Evolutionary conservation across 306 rosid genomes (phyloP).

Genomic region (Cucurbita moschata): DNA sequence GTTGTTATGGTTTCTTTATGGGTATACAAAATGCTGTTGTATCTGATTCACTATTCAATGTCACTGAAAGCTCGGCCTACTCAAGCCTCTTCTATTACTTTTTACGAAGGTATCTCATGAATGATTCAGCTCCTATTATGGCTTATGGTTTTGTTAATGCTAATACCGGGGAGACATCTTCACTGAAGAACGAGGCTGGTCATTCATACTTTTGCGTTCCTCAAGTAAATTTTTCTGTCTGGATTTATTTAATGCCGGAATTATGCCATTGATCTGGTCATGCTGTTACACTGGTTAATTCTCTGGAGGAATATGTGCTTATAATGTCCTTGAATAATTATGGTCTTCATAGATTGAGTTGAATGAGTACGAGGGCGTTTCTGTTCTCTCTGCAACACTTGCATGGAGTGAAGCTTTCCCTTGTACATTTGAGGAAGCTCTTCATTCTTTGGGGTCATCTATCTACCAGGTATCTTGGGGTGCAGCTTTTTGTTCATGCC

Average conservation of each 20-base stretch:
- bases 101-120: conserved; percentile 45
- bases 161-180: conserved; percentile 21
- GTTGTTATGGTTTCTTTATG: background rate
- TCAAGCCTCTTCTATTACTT: background rate
- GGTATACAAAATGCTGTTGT: background rate
- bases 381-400: conserved; percentile 64
- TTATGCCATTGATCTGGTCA: background rate
- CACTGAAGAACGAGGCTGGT: conserved; percentile 31
- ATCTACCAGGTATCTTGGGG: conserved; percentile 50
- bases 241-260: background rate
- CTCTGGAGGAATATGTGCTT: background rate
- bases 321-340: background rate
- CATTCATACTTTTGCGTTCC: conserved; percentile 59
- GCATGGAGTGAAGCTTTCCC: conserved; percentile 62
- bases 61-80: background rate
- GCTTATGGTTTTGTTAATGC: conserved; percentile 67
- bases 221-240: conserved; percentile 41
- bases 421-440: conserved; percentile 50
- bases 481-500: background rate
- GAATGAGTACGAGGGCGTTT: conserved; percentile 55
- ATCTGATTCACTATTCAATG: background rate
- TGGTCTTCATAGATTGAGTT: conserved; percentile 59
- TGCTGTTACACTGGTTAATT: background rate
- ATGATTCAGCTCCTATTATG: conserved; percentile 35
- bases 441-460: conserved; percentile 38